phyloP scores from a whole-genome alignment of 2,329 filamentous ascomycete species.

The Pseudogymnoascus sp. region DNA sequence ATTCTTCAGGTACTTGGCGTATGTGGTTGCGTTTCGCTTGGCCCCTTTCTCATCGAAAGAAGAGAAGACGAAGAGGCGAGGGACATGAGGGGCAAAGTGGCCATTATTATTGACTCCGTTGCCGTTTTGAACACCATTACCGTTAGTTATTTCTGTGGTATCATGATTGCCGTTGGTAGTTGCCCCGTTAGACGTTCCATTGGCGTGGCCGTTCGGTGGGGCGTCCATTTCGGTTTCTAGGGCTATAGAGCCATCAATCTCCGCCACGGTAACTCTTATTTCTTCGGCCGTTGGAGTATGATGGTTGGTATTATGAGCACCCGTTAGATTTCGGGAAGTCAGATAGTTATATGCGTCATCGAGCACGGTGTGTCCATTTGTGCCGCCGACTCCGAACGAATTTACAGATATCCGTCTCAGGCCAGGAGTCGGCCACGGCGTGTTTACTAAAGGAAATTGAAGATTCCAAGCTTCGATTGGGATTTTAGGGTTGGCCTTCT shows the following conservation, averaged over 20 bases:
- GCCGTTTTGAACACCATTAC: not conserved
- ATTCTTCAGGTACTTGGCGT: too few relatives aligned
- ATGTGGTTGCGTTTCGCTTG: too few relatives aligned
- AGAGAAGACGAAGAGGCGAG: too few relatives aligned
- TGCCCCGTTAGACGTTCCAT: not conserved
- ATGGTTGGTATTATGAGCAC: not conserved
- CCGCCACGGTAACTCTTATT: not conserved
- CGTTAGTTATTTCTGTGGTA: not conserved
- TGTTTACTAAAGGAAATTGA: not conserved
- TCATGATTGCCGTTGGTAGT: not conserved
- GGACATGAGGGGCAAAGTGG: not conserved
- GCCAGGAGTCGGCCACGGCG: not conserved
- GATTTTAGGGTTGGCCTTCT: slow-evolving; percentile 19
- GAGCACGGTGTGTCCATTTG: slow-evolving; percentile 37
- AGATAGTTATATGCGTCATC: not conserved
- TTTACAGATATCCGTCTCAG: slow-evolving; percentile 16
- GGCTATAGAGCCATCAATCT: not conserved
- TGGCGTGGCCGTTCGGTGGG: not conserved
- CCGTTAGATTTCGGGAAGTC: not conserved
- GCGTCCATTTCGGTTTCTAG: not conserved
- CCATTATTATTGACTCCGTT: not conserved
- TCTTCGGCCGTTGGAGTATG: not conserved
- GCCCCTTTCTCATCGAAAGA: too few relatives aligned
- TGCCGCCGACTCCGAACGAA: slow-evolving; percentile 36
- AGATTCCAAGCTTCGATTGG: not conserved